Evolutionary conservation across 106 monocot genomes (phyloP).

Genomic region (Chionographis japonica): DNA sequence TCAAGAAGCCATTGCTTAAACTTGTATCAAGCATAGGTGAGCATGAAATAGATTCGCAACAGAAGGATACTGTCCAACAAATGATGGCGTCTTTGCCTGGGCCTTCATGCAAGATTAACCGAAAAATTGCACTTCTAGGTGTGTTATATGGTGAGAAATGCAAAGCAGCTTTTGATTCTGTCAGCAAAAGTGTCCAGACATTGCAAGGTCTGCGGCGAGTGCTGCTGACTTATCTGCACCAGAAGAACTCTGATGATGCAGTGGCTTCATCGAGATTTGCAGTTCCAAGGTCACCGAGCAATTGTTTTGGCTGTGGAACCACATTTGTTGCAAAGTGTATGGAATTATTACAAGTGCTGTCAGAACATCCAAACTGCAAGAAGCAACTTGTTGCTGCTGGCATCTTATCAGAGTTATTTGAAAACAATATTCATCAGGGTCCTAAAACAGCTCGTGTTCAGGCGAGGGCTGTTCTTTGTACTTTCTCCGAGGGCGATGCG

Average conservation of each 20-base stretch:
- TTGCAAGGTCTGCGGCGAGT: constrained; percentile 88
- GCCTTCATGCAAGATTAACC: constrained; percentile 92
- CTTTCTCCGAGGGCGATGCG: constrained; percentile 86
- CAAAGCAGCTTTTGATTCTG: constrained; percentile 98
- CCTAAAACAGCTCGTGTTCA: constrained; percentile 81
- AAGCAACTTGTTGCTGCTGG: constrained; percentile 87
- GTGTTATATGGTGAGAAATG: constrained; percentile 98
- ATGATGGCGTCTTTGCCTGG: constrained; percentile 98
- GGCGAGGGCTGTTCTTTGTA: constrained; percentile 83
- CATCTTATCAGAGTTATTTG: constrained; percentile 88
- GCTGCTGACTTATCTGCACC: constrained; percentile 78
- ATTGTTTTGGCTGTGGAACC: constrained; percentile 94
- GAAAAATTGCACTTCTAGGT: constrained; percentile 92
- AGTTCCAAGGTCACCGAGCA: constrained; percentile 63
- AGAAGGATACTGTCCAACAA: constrained; percentile 96
- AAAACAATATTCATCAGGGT: constrained; percentile 95
- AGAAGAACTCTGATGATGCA: constrained; percentile 62
- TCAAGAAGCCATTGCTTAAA: constrained; percentile 95
- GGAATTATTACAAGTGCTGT: constrained; percentile 79
- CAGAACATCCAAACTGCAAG: constrained; percentile 66
- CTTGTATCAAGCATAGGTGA: constrained; percentile 97
- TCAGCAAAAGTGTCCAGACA: constrained; percentile 98
- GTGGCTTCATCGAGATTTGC: constrained; percentile 31
- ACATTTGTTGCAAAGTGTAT: constrained; percentile 86
- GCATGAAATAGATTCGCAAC: constrained; percentile 92